These are phyloP conservation scores for Pseudopithomyces maydicus DNA, from an alignment of 2,329 filamentous ascomycete genomes.

Conservation along the genomic window DNA sequence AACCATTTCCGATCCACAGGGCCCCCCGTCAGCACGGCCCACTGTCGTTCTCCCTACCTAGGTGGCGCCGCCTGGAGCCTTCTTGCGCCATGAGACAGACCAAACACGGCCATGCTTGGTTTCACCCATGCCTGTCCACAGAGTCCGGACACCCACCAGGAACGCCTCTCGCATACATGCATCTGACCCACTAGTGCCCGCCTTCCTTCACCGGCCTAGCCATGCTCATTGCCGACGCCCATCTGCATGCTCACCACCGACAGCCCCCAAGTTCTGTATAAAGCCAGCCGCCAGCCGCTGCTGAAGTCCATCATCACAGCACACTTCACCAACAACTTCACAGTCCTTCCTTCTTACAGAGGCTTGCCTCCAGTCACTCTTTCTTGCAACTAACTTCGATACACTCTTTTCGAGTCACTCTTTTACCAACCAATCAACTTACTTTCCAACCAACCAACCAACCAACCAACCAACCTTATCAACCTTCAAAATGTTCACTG, in stretches of 20 bases:
- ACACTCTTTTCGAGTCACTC: constrained; percentile 14
- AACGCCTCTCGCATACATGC: constrained; percentile 15
- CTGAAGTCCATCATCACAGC: constrained; percentile 11
- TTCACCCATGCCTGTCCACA: constrained; percentile 24
- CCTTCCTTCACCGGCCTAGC: constrained; percentile 11
- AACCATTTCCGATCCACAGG: constrained; percentile 6
- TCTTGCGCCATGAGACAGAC: constrained; percentile 4
- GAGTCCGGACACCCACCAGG: constrained; percentile 19
- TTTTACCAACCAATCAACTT: constrained; percentile 6
- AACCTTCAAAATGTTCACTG: constrained; percentile 22
- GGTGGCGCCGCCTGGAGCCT: constrained; percentile 15
- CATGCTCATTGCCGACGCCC: constrained; percentile 10
- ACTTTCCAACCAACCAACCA: constrained; percentile 5
- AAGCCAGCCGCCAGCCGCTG: constrained; percentile 5
- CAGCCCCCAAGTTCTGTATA: constrained; percentile 10
- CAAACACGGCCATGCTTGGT: constrained; percentile 21
- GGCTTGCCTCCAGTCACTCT: constrained; percentile 26
- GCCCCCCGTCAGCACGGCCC: background rate
- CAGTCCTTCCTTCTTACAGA: constrained; percentile 15
- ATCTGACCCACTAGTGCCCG: constrained; percentile 15
- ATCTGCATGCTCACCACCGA: constrained; percentile 10
- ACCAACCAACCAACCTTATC: constrained; percentile 8
- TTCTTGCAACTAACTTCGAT: constrained; percentile 17
- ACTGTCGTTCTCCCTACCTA: constrained; percentile 1
- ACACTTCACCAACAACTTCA: constrained; percentile 15